Conservation (phyloP, 371 early-diverging fungal species). For the Mortierella sp. region DNA sequence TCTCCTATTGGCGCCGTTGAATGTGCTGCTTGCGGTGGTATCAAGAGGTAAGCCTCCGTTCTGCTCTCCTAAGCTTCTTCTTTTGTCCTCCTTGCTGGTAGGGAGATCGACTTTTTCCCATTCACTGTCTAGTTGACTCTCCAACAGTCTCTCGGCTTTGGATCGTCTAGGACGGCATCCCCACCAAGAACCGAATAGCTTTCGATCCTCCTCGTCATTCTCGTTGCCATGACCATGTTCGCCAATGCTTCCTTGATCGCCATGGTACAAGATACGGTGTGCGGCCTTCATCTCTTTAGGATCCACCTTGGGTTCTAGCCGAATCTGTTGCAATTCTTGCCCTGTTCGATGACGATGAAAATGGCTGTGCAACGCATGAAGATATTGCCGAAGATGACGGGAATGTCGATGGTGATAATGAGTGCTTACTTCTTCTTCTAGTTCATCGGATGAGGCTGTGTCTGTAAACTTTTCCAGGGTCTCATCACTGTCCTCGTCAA, state of each 20-base stretch:
- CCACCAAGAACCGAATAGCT: constrained; percentile 49
- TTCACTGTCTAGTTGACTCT: constrained; percentile 15
- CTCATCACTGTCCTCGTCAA: constrained; percentile 35
- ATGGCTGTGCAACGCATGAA: constrained; percentile 8
- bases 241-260: not conserved
- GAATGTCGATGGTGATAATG: constrained; percentile 5
- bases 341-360: not conserved
- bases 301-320: constrained; percentile 34
- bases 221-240: not conserved
- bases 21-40: not conserved
- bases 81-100: constrained; percentile 22
- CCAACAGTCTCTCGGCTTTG: constrained; percentile 3
- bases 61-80: constrained; percentile 18
- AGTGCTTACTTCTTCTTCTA: too few species aligned
- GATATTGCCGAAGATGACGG: constrained; percentile 10
- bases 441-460: too few species aligned
- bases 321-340: constrained; percentile 1
- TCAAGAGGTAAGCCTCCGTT: constrained; percentile 10
- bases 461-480: too few species aligned
- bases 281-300: constrained; percentile 47
- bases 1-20: too few species aligned
- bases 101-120: constrained; percentile 40
- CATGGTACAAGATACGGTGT: constrained; percentile 27
- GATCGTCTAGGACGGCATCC: constrained; percentile 28
- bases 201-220: constrained; percentile 23